Evolutionary conservation across 352 stramenopile species (phyloP).

Genomic region (Pythium dissotocum): DNA sequence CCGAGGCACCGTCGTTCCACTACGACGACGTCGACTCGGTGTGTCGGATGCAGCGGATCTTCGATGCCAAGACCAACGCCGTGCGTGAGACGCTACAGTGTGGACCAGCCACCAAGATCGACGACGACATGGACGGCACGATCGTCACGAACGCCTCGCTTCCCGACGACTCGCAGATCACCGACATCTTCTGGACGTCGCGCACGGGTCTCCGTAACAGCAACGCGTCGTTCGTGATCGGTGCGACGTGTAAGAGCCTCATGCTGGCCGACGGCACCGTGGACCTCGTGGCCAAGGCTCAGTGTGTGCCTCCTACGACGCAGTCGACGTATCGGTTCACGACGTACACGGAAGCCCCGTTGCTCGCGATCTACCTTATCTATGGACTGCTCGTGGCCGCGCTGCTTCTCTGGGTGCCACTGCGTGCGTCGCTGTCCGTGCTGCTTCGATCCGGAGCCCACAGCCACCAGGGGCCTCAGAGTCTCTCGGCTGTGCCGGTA

Average conservation of each 20-base stretch:
- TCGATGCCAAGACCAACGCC: constrained; percentile 23
- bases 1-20: constrained; percentile 47
- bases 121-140: constrained; percentile 28
- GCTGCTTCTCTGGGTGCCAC: constrained; percentile 16
- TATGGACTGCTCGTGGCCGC: constrained; percentile 36
- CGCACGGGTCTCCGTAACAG: constrained; percentile 63
- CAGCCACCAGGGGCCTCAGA: neutral
- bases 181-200: constrained; percentile 52
- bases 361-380: constrained; percentile 52
- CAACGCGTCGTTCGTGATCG: constrained; percentile 63
- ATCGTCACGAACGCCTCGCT: constrained; percentile 59
- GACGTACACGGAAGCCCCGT: constrained; percentile 46
- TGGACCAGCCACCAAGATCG: constrained; percentile 32
- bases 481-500: neutral
- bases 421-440: constrained; percentile 11
- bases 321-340: constrained; percentile 46
- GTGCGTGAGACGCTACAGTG: constrained; percentile 48
- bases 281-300: constrained; percentile 26
- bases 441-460: constrained; percentile 1
- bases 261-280: constrained; percentile 44
- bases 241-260: constrained; percentile 45
- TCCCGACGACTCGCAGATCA: constrained; percentile 44
- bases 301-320: constrained; percentile 31
- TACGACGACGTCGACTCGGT: constrained; percentile 48
- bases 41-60: constrained; percentile 41